phyloP scores from a whole-genome alignment of 2,329 filamentous ascomycete species.

The Botrytis cinerea region DNA sequence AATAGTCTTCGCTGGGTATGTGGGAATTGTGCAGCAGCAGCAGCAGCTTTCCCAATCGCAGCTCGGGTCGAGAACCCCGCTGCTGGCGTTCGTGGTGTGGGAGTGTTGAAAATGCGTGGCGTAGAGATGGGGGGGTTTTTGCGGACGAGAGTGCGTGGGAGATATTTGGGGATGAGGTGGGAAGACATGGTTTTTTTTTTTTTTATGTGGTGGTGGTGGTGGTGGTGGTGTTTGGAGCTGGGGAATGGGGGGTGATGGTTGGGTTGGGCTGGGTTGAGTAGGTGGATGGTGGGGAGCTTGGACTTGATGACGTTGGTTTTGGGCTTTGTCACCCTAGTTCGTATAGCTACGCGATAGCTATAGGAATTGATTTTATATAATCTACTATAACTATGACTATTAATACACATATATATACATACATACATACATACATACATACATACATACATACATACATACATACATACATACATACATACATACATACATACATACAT shows the following conservation, averaged over 20 bases:
- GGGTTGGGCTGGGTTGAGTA: background rate
- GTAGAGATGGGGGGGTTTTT: background rate
- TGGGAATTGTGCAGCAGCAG: background rate
- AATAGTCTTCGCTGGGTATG: background rate
- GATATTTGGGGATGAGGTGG: background rate
- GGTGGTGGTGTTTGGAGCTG: too few relatives aligned
- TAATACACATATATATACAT: too few relatives aligned
- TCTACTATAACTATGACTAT: too few relatives aligned
- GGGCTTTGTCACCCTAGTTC: background rate
- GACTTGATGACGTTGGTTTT: conserved; percentile 5
- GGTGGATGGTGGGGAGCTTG: background rate
- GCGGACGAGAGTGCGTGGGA: background rate
- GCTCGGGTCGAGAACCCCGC: background rate
- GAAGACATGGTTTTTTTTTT: background rate
- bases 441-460: too few relatives aligned
- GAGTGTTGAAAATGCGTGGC: background rate
- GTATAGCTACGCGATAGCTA: too few relatives aligned
- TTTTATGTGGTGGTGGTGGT: too few relatives aligned
- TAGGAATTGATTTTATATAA: too few relatives aligned
- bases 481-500: too few relatives aligned
- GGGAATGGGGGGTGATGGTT: background rate
- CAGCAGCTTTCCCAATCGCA: background rate
- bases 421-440: too few relatives aligned
- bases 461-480: too few relatives aligned
- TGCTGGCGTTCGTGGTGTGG: background rate